Conservation (phyloP, 345 rosid genomes). For the Eutrema japonicum region DNA sequence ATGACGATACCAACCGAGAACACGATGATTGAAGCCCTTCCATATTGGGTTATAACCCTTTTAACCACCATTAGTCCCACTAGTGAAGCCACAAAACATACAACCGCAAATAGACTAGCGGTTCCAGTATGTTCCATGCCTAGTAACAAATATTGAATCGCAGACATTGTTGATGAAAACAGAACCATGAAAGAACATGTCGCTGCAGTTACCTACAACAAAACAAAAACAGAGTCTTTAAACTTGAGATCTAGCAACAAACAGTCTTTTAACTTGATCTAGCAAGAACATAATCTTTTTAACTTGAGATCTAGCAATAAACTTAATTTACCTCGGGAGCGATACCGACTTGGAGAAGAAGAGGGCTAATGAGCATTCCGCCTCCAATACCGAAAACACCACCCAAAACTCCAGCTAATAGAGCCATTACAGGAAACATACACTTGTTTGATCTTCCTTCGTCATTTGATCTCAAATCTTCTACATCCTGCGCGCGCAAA, state of each 20-base stretch:
- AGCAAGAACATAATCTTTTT: no score
- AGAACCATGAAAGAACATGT: conserved; percentile 50
- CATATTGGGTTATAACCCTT: conserved; percentile 55
- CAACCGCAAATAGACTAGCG: conserved; percentile 56
- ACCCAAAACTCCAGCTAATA: conserved; percentile 77
- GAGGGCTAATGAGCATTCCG: conserved; percentile 89
- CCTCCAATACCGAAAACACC: conserved; percentile 95
- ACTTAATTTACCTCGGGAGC: conserved; percentile 63
- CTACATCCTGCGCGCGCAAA: conserved; percentile 43
- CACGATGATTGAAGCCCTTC: conserved; percentile 84
- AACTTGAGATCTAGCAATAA: not conserved
- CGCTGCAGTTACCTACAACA: conserved; percentile 74
- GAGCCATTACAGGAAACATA: conserved; percentile 71
- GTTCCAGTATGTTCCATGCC: conserved; percentile 67
- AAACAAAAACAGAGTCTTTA: not conserved
- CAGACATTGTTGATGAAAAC: conserved; percentile 49
- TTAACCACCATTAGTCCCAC: conserved; percentile 73
- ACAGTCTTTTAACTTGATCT: not conserved
- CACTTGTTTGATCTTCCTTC: conserved; percentile 46
- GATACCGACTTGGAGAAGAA: conserved; percentile 81
- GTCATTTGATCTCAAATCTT: conserved; percentile 39
- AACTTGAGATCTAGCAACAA: not conserved
- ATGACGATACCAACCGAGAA: conserved; percentile 79
- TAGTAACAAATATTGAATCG: conserved; percentile 58
- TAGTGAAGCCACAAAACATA: conserved; percentile 72